Evolutionary conservation across 108 stramenopile genomes (phyloP).

Genomic region (Halocafeteria seosinensis): DNA sequence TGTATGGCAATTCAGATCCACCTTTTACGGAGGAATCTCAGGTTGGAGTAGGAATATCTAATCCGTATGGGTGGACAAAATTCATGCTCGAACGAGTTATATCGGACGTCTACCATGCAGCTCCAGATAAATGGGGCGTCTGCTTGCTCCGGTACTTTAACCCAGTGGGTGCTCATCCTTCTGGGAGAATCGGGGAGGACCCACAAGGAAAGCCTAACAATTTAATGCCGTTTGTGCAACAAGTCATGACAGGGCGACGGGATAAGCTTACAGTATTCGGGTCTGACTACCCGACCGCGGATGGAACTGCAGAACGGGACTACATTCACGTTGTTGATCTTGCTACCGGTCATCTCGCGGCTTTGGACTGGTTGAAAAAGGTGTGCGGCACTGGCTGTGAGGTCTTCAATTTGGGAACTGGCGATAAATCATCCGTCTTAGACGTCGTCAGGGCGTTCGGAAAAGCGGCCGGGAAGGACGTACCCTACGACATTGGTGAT

Average conservation of each 20-base stretch:
- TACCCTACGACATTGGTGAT: conserved; percentile 65
- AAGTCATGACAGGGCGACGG: conserved; percentile 86
- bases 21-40: conserved; percentile 71
- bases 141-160: conserved; percentile 89
- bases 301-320: conserved; percentile 94
- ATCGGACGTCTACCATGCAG: conserved; percentile 43
- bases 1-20: conserved; percentile 70
- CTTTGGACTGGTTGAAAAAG: conserved; percentile 52
- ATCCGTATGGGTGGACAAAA: conserved; percentile 95
- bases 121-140: conserved; percentile 38
- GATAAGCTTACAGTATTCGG: conserved; percentile 85
- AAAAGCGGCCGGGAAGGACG: conserved; percentile 63
- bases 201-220: conserved; percentile 92
- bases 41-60: conserved; percentile 76
- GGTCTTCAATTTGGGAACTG: conserved; percentile 90
- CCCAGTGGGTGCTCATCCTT: conserved; percentile 89
- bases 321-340: conserved; percentile 97
- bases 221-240: conserved; percentile 89
- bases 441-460: conserved; percentile 85
- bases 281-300: conserved; percentile 73
- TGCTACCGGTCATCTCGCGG: conserved; percentile 76
- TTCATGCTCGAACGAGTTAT: conserved; percentile 96
- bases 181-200: conserved; percentile 89
- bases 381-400: conserved; percentile 12
- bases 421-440: conserved; percentile 69